phyloP scores from a whole-genome alignment of 2,329 filamentous ascomycete genomes.

The Fusarium transvaalense region DNA sequence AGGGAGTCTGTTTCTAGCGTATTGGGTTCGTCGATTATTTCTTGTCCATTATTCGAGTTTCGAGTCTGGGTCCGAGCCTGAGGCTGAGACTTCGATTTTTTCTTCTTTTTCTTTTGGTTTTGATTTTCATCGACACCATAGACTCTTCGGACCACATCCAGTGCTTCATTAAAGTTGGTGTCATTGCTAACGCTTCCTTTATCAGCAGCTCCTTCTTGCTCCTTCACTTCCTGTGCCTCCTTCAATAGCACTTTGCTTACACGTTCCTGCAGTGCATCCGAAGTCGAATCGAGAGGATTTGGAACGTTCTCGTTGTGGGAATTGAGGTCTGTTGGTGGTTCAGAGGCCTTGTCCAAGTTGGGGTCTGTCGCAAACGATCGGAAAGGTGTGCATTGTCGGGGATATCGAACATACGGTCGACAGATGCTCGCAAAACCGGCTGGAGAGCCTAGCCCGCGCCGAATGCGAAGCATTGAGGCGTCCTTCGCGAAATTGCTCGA shows the following conservation, averaged over 20 bases:
- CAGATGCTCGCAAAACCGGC: constrained; percentile 22
- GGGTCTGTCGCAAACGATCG: constrained; percentile 36
- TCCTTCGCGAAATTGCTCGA: constrained; percentile 12
- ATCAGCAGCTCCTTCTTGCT: neutral
- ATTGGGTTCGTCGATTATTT: neutral
- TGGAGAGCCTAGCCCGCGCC: constrained; percentile 36
- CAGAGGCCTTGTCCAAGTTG: constrained; percentile 6
- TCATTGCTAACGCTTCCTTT: constrained; percentile 6
- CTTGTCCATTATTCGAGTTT: neutral
- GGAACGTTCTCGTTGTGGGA: neutral
- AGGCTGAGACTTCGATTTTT: neutral
- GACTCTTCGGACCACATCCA: constrained; percentile 44
- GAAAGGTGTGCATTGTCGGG: constrained; percentile 18
- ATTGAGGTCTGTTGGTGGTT: neutral
- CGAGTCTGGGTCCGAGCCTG: neutral
- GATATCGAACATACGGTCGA: constrained; percentile 14
- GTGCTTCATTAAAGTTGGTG: constrained; percentile 37
- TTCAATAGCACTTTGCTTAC: neutral
- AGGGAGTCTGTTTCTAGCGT: neutral
- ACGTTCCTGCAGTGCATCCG: neutral
- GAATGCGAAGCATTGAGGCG: constrained; percentile 50
- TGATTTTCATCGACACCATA: constrained; percentile 36
- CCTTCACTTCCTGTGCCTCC: neutral
- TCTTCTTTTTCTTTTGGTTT: constrained; percentile 15
- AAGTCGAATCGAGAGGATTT: neutral